Evolutionary conservation across 345 rosid species (phyloP), one percentile per base, ranked within the genome.

Genomic region (Kandelia obovata): DNA sequence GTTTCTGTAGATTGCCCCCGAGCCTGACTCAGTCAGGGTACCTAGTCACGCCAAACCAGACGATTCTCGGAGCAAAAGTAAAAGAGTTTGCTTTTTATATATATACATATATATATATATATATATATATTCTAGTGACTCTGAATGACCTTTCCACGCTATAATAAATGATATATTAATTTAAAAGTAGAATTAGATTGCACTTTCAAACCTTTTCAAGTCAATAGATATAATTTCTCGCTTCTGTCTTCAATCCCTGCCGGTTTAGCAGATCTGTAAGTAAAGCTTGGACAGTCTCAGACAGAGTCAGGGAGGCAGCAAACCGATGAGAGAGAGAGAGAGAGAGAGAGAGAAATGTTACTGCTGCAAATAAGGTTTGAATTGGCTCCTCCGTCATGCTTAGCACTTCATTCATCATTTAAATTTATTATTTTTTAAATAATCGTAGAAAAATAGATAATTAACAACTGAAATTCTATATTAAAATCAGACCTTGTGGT

Each of bases 1-100:
- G 19, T 73, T 75, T 74, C 73, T 62, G 25, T 25, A 26, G 35
- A 31, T 17, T 67, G 56, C 59, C 71, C 58, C 70, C 59, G 67
- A 69, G 60, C 61, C 65, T 52, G 75, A 69, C 63, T 73, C 75
- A 62, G 67, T 58, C 56, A 16, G 53, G 58, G 49, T 74, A 62
- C 76, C 68, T 66, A 71, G 60, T 68, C 79, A 76, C 65, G 76
- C 78, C 81, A 78, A 72, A 69, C 71, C 75, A 68, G 69, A 77
- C 73, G 74, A 68, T 73, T 68, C 47, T 43, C 49, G 16, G 16
- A 17, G 34, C 25, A 35, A 35, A 34, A 19, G 35, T 11, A 32
- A 31, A 53, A 47, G 30, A 53, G 23, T 17, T 19, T 57, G n/a
- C 51, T 25, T 17, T n/a, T n/a, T n/a, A n/a, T n/a, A n/a, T n/a